Percentiles rank a stretch among this genome's conserved stretches.
These are phyloP conservation scores for Boletus subparvulus DNA, from an alignment of 768 basidiomycete genomes.

Conservation along the genomic window DNA sequence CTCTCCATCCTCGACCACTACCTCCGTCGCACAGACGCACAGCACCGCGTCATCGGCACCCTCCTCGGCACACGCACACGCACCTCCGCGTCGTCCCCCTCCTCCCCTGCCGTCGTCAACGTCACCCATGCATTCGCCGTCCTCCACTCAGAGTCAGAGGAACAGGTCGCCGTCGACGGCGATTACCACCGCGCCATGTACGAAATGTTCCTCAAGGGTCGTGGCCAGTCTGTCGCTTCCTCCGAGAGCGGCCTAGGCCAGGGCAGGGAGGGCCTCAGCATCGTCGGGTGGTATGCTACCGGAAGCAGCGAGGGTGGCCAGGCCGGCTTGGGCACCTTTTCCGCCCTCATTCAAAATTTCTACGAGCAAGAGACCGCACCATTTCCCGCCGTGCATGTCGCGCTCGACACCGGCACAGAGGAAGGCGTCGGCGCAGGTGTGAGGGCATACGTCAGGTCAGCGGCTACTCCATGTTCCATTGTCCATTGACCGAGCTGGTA, in stretches of 20 bases:
- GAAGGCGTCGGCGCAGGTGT: constrained; percentile 66
- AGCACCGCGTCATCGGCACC: constrained; percentile 93
- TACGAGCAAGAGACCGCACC: constrained; percentile 91
- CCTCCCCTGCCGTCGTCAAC: constrained; percentile 45
- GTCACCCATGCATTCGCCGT: constrained; percentile 88
- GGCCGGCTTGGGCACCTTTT: constrained; percentile 76
- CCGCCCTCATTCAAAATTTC: constrained; percentile 96
- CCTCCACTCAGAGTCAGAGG: constrained; percentile 86
- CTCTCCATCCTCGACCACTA: constrained; percentile 97
- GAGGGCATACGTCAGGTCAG: constrained; percentile 83
- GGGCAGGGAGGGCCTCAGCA: constrained; percentile 67
- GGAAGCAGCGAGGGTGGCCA: constrained; percentile 56
- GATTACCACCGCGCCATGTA: constrained; percentile 94
- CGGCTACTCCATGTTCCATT: neutral
- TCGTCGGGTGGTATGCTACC: constrained; percentile 91
- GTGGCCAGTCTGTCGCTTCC: constrained; percentile 52
- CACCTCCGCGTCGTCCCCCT: constrained; percentile 17
- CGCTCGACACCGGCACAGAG: constrained; percentile 82
- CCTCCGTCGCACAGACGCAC: constrained; percentile 76
- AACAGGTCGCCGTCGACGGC: constrained; percentile 95
- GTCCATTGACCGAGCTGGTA: constrained; percentile 11
- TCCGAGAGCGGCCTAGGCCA: constrained; percentile 24
- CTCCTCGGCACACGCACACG: constrained; percentile 76
- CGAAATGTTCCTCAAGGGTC: constrained; percentile 64
- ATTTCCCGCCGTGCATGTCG: constrained; percentile 86